A percentile compares a stretch with the other conserved stretches of the same genome.
Conservation (phyloP, 108 stramenopile genomes). For the Cyclotella kingstonii region DNA sequence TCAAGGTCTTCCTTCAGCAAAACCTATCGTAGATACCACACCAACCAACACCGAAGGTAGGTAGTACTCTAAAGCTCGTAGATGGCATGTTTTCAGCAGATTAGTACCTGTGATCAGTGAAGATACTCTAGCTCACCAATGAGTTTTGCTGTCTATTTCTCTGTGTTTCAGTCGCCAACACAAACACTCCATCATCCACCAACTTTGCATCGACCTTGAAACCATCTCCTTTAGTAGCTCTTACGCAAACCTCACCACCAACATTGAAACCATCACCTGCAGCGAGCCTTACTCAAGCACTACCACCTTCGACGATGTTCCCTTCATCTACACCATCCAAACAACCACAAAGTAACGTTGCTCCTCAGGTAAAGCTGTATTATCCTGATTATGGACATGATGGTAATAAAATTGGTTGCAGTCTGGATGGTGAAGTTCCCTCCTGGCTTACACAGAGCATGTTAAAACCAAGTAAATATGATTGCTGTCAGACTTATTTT, state of each 20-base stretch:
- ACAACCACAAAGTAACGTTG: not conserved
- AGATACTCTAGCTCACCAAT: constrained; percentile 6
- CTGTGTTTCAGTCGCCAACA: not conserved
- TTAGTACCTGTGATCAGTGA: not conserved
- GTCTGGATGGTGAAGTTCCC: not conserved
- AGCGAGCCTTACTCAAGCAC: too few relatives aligned
- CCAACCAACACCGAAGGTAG: not conserved
- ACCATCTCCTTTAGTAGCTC: not conserved
- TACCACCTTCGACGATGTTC: too few relatives aligned
- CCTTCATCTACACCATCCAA: not conserved
- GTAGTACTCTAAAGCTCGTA: constrained; percentile 4
- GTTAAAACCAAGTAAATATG: constrained; percentile 4
- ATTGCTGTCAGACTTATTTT: constrained; percentile 10
- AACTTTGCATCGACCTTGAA: not conserved
- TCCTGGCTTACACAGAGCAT: constrained; percentile 1
- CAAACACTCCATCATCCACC: not conserved
- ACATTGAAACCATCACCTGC: not conserved
- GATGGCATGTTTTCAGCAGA: not conserved
- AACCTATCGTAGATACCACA: not conserved
- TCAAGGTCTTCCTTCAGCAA: too few relatives aligned
- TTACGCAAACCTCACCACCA: not conserved
- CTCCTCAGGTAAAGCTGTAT: not conserved
- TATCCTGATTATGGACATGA: constrained; percentile 15
- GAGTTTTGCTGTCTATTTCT: not conserved
- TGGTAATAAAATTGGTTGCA: constrained; percentile 1